Evolutionary conservation across 352 stramenopile species (phyloP).

Genomic region (Pythium vanterpoolii): DNA sequence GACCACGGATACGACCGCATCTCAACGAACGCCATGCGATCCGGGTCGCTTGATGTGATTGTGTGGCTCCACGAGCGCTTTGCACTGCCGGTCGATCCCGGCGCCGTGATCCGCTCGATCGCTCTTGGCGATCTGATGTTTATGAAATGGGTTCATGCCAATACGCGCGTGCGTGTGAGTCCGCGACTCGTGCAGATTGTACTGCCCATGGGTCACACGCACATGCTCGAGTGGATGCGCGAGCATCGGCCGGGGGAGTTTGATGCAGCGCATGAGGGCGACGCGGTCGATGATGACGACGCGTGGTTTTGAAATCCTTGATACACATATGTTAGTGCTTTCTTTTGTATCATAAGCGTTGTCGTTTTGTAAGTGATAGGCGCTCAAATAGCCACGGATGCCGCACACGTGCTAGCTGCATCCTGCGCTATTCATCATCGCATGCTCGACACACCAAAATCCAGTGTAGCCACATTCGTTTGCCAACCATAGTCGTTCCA

Average conservation of each 20-base stretch:
- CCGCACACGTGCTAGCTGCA: too few species aligned
- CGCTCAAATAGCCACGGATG: too few species aligned
- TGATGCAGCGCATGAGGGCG: not conserved
- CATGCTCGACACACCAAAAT: not conserved
- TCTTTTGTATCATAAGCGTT: too few species aligned
- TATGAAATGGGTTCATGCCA: constrained; percentile 28
- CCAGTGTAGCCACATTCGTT: constrained; percentile 9
- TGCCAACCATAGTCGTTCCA: constrained; percentile 3
- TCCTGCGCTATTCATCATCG: too few species aligned
- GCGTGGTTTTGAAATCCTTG: constrained; percentile 1
- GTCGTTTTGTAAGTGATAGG: too few species aligned
- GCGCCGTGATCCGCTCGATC: constrained; percentile 11
- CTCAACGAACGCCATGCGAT: constrained; percentile 21
- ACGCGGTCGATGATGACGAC: not conserved
- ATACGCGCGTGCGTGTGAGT: constrained; percentile 11
- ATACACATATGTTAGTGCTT: too few species aligned
- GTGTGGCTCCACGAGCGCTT: constrained; percentile 25
- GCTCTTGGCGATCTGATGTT: constrained; percentile 24
- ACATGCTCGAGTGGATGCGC: constrained; percentile 22
- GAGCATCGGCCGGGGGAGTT: constrained; percentile 7
- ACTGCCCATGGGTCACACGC: constrained; percentile 15
- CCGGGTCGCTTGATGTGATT: constrained; percentile 22
- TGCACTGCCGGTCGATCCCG: constrained; percentile 24
- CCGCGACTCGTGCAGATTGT: constrained; percentile 10
- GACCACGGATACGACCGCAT: constrained; percentile 7